Percentiles rank a stretch among this genome's conserved stretches.
These are phyloP conservation scores for Leccinum aurantiacum DNA, from an alignment of 768 basidiomycete genomes.

Conservation along the genomic window DNA sequence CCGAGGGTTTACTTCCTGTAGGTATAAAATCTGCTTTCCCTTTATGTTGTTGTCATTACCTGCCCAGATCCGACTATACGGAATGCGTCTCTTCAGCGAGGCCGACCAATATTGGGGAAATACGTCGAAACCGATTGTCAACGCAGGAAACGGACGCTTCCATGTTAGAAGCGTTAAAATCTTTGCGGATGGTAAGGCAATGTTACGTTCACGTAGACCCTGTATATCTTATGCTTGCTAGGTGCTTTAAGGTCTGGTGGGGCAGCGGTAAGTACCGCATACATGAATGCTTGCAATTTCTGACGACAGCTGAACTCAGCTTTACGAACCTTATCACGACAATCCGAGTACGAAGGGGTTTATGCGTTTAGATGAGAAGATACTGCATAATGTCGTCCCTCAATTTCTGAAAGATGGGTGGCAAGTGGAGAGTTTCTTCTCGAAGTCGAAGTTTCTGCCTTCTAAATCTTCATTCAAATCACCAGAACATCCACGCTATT, in stretches of 20 bases:
- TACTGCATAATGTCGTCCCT: conserved; percentile 62
- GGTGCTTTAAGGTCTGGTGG: conserved; percentile 89
- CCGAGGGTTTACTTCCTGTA: conserved; percentile 61
- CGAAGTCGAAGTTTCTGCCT: background rate
- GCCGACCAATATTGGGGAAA: conserved; percentile 74
- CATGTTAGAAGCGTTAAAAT: conserved; percentile 77
- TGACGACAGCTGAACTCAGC: conserved; percentile 27
- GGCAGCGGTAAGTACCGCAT: conserved; percentile 60
- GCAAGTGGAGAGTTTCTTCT: conserved; percentile 72
- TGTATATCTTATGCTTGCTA: conserved; percentile 26
- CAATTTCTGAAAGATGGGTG: conserved; percentile 77
- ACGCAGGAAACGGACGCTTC: conserved; percentile 60
- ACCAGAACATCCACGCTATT: conserved; percentile 83
- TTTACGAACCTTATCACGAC: conserved; percentile 82
- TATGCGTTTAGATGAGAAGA: conserved; percentile 66
- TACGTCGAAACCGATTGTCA: conserved; percentile 51
- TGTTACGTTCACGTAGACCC: background rate
- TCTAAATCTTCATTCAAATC: background rate
- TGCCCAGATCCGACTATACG: conserved; percentile 71
- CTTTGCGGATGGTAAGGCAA: conserved; percentile 53
- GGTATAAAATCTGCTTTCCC: conserved; percentile 10
- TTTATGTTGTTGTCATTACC: background rate
- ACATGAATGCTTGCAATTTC: background rate
- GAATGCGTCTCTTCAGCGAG: conserved; percentile 73
- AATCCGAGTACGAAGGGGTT: conserved; percentile 74